Evolutionary conservation across 2,329 filamentous ascomycete genomes (phyloP).

Genomic region (Pseudocercospora pini-densiflorae): DNA sequence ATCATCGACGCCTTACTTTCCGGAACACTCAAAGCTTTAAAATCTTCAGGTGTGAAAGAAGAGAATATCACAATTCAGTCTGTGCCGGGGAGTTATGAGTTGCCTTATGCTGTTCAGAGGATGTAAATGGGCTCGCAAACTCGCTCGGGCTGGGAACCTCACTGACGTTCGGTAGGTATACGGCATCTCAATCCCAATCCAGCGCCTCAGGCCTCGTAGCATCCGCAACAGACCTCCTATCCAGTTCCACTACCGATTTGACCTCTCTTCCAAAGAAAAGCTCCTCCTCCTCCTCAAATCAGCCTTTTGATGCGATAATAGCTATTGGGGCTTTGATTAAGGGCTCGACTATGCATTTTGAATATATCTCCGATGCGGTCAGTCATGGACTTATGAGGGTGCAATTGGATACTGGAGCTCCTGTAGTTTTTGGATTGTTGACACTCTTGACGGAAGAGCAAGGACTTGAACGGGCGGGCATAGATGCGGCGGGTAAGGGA

Average conservation of each 20-base stretch:
- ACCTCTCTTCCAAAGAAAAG: slow-evolving; percentile 55
- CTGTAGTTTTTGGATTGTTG: slow-evolving; percentile 89
- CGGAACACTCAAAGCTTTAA: slow-evolving; percentile 78
- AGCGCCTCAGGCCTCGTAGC: slow-evolving; percentile 62
- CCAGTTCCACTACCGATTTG: slow-evolving; percentile 68
- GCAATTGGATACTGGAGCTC: slow-evolving; percentile 84
- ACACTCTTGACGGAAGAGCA: slow-evolving; percentile 90
- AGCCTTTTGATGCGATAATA: slow-evolving; percentile 88
- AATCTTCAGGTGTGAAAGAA: slow-evolving; percentile 78
- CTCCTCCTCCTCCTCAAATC: too few relatives aligned
- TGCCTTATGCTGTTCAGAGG: slow-evolving; percentile 88
- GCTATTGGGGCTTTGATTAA: slow-evolving; percentile 97
- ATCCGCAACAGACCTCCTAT: slow-evolving; percentile 77
- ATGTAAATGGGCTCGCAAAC: too few relatives aligned
- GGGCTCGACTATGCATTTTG: slow-evolving; percentile 99
- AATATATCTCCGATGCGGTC: slow-evolving; percentile 94
- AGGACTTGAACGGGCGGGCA: slow-evolving; percentile 79
- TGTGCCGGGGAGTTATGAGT: slow-evolving; percentile 92
- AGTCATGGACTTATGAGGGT: slow-evolving; percentile 93
- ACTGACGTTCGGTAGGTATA: slow-evolving; percentile 37
- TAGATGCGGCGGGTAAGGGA: slow-evolving; percentile 54
- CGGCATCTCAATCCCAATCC: slow-evolving; percentile 65
- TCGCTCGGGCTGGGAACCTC: neutral
- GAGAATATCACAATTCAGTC: slow-evolving; percentile 88
- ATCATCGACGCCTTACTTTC: slow-evolving; percentile 86